Base-by-base conservation (phyloP, 2,329 filamentous ascomycete genomes). In the Grosmannia penicillata region DNA sequence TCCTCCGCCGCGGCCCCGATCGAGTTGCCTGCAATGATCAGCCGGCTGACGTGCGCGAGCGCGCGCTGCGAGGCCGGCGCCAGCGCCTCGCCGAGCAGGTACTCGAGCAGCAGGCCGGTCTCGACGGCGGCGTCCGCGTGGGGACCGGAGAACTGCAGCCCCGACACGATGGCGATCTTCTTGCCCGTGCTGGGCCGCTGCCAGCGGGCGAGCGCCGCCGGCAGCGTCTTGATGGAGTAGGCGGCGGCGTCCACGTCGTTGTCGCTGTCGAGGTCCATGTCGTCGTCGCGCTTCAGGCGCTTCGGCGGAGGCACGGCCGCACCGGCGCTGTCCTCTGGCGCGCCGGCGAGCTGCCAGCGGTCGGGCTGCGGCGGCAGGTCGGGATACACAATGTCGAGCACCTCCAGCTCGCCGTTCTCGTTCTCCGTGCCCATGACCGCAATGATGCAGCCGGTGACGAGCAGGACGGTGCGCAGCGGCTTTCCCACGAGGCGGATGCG, bases 391-490 rank as follows among this genome's bases (percentile, higher is more conserved):
- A 94, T 68, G 57, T 94, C 89, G 29, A 96, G 70, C 7, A 94
- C 81, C 50, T 96, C 86, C 43, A 98, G 86, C 49, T 94, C 84
- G 45, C 91, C 91, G 58, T 89, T 80, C 37, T 75, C 68, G 51
- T 94, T 95, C 55, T 98, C 91, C 0, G 86, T 94, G 26, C 91
- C 91, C 63, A 98, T 75, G 4, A 87, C 86, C n/a, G 86, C 87
- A 30, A 96, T 72, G 50, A 98, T 86, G 50, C 84, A 93, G 21
- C 91, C 91, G 0, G 91, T 98, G 3, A 94, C 89, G 8, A 96
- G 70, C 43, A 84, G 66, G 19, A 81, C 68, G 1, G 71, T 68
- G 45, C 70, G 65, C 34, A 98, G 62, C 17, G 75, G 57, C 30
- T 72, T 68, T 4, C 91, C 91, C 1, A 81, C 78, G 8, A 98